These are phyloP conservation scores for Cylindrodendrum hubeiense DNA, from an alignment of 2,329 filamentous ascomycete species.

Conservation along the genomic window DNA sequence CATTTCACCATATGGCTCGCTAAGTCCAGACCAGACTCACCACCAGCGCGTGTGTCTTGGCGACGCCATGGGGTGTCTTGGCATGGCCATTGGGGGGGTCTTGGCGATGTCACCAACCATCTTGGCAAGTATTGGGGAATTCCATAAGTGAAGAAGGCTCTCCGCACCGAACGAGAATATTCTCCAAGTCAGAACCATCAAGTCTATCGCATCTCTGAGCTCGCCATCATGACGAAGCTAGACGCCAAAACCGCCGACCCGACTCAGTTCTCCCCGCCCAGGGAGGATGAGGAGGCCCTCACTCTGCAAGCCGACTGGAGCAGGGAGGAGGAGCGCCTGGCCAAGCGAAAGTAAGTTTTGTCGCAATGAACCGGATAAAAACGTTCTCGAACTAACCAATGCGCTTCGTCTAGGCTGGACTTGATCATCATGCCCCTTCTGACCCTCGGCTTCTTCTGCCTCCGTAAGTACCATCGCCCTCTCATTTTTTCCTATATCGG, in stretches of 20 bases:
- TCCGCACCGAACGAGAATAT: neutral
- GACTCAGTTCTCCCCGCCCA: constrained; percentile 24
- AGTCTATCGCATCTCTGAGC: neutral
- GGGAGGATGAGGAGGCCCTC: constrained; percentile 48
- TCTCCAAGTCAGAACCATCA: neutral
- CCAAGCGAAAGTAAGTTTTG: constrained; percentile 53
- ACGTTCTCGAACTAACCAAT: constrained; percentile 2
- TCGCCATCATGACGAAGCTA: constrained; percentile 32
- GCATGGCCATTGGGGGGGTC: neutral
- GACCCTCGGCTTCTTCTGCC: constrained; percentile 57
- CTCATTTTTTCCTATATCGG: neutral
- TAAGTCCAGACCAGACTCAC: constrained; percentile 27
- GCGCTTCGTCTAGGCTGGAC: constrained; percentile 47
- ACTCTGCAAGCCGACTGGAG: constrained; percentile 49
- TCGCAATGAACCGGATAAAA: neutral
- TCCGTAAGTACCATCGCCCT: constrained; percentile 48
- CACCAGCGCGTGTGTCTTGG: neutral
- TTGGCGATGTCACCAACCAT: constrained; percentile 8
- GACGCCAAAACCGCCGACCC: constrained; percentile 28
- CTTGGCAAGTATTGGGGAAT: neutral
- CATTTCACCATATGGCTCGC: constrained; percentile 32
- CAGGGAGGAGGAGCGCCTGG: constrained; percentile 50
- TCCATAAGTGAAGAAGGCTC: constrained; percentile 10
- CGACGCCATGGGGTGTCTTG: neutral
- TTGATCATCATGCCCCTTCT: constrained; percentile 57